Conservation (phyloP, 805 yeast species). For the Yarrowia divulgata region DNA sequence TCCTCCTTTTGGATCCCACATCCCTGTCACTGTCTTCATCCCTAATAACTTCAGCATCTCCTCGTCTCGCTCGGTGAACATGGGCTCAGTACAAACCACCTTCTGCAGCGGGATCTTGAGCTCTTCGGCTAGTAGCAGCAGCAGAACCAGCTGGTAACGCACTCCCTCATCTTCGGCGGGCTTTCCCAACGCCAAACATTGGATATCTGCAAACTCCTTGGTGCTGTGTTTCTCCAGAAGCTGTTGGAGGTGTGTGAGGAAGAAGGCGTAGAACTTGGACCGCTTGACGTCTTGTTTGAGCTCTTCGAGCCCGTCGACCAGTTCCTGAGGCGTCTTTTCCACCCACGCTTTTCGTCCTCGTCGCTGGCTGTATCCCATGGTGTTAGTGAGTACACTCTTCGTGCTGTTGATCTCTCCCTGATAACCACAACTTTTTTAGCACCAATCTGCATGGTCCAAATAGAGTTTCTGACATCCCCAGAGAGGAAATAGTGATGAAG, state of each 20-base stretch:
- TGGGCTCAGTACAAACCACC: conserved; percentile 71
- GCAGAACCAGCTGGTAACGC: conserved; percentile 68
- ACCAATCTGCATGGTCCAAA: conserved; percentile 11
- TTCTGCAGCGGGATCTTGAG: conserved; percentile 42
- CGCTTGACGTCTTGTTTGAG: conserved; percentile 31
- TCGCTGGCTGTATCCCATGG: conserved; percentile 27
- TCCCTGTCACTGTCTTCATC: conserved; percentile 46
- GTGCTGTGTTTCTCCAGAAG: conserved; percentile 27
- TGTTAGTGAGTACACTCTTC: background rate
- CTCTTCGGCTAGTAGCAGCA: conserved; percentile 54
- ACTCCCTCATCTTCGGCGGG: conserved; percentile 67
- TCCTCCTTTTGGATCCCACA: conserved; percentile 33
- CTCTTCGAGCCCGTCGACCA: conserved; percentile 37
- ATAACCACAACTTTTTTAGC: conserved; percentile 10
- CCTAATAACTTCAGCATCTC: conserved; percentile 49
- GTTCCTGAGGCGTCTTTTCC: conserved; percentile 44
- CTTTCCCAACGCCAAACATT: conserved; percentile 78
- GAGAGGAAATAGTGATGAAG: background rate
- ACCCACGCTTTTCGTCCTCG: conserved; percentile 39
- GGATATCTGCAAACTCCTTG: conserved; percentile 48
- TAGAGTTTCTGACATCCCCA: background rate
- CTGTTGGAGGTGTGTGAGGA: conserved; percentile 8
- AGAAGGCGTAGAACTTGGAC: conserved; percentile 40
- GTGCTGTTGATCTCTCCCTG: conserved; percentile 14
- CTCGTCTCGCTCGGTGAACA: conserved; percentile 58